A percentile compares a stretch with the other conserved stretches of the same genome.
These are phyloP conservation scores for Pseudozyma tsukubaensis DNA, from an alignment of 1,284 basidiomycete species.

Conservation along the genomic window DNA sequence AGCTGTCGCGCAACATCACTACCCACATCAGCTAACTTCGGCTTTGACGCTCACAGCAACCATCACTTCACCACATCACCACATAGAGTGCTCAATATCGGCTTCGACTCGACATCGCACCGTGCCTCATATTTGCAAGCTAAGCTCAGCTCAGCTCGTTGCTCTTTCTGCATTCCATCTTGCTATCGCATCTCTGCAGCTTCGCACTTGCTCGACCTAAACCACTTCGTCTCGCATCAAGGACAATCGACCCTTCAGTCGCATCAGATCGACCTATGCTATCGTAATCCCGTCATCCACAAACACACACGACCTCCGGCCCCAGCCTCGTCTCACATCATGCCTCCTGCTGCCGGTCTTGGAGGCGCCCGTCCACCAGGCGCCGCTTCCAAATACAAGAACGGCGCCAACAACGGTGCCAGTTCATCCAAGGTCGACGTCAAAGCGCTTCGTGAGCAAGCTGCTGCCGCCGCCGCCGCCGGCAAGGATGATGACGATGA, in stretches of 20 bases:
- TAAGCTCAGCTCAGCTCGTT: too few relatives aligned
- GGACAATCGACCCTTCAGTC: neutral
- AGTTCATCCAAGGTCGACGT: conserved; percentile 32
- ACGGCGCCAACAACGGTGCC: conserved; percentile 5
- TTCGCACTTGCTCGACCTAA: neutral
- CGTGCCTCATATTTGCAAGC: too few relatives aligned
- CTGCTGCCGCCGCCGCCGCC: too few relatives aligned
- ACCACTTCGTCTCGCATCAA: neutral
- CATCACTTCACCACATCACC: too few relatives aligned
- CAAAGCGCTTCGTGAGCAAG: conserved; percentile 11
- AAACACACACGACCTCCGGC: neutral
- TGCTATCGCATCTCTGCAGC: neutral
- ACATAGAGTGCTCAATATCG: too few relatives aligned
- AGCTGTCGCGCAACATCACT: too few relatives aligned
- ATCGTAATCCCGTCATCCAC: conserved; percentile 5
- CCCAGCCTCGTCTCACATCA: conserved; percentile 15
- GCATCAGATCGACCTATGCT: conserved; percentile 16
- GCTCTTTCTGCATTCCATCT: neutral
- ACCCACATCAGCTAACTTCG: too few relatives aligned
- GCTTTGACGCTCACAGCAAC: too few relatives aligned
- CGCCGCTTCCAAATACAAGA: conserved; percentile 2
- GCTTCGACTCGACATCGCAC: too few relatives aligned
- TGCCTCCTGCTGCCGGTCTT: conserved; percentile 21
- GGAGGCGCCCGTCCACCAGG: conserved; percentile 27
- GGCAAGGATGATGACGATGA: conserved; percentile 12